Conservation (phyloP, 2,329 filamentous ascomycete genomes). For the Chrysosporium queenslandicum region DNA sequence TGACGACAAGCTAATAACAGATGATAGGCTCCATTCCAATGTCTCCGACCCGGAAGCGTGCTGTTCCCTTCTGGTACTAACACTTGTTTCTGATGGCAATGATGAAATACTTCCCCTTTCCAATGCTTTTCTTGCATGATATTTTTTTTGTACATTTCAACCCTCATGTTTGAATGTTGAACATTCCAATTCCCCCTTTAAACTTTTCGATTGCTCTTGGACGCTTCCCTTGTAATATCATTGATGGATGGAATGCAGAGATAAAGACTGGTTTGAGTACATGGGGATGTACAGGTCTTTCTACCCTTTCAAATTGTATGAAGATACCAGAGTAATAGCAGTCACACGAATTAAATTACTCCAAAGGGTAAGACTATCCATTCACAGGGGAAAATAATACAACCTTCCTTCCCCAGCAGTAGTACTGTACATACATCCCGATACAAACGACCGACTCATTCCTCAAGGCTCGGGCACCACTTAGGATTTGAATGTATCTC, state of each 20-base stretch:
- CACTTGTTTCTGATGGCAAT: not conserved
- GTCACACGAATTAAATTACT: conserved; percentile 1
- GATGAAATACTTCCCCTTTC: not conserved
- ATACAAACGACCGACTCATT: too few species aligned
- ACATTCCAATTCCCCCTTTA: conserved; percentile 5
- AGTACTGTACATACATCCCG: too few species aligned
- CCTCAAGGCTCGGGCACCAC: not conserved
- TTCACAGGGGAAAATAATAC: not conserved
- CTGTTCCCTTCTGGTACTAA: conserved; percentile 9
- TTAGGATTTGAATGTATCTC: conserved; percentile 31
- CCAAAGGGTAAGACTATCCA: not conserved
- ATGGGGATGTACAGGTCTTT: not conserved
- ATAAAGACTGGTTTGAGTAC: not conserved
- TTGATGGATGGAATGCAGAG: conserved; percentile 7
- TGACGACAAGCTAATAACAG: conserved; percentile 2
- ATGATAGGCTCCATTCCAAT: conserved; percentile 17
- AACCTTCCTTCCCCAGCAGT: too few species aligned
- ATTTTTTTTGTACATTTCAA: conserved; percentile 1
- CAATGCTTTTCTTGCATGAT: not conserved
- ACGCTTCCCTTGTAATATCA: conserved; percentile 10
- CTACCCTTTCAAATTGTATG: not conserved
- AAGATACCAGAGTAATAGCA: conserved; percentile 9
- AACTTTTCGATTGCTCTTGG: conserved; percentile 1
- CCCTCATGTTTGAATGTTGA: conserved; percentile 11
- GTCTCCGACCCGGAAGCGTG: conserved; percentile 10